Percentiles rank a stretch among this genome's conserved stretches.
These are phyloP conservation scores for Cladosporium colombiae DNA, from an alignment of 2,329 filamentous ascomycete genomes.

Conservation along the genomic window DNA sequence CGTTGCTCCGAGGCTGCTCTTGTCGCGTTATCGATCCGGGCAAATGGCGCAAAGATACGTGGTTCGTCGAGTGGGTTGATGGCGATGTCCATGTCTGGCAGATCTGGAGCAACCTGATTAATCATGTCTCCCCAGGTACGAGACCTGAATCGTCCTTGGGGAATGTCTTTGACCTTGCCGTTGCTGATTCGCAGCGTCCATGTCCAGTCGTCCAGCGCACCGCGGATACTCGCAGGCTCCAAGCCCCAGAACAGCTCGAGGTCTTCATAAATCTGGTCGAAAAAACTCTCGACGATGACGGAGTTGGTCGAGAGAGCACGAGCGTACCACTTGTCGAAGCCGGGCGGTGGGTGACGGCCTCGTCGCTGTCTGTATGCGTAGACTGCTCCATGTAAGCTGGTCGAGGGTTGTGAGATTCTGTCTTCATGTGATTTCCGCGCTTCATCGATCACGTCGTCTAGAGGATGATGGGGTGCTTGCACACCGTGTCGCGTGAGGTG, in stretches of 20 bases:
- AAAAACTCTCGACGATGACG: conserved; percentile 49
- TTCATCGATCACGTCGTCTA: conserved; percentile 11
- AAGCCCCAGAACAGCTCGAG: conserved; percentile 50
- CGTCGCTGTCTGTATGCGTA: conserved; percentile 42
- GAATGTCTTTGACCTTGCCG: conserved; percentile 34
- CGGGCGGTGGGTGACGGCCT: conserved; percentile 49
- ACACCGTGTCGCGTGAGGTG: not conserved
- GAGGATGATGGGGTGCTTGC: not conserved
- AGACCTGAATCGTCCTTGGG: conserved; percentile 5
- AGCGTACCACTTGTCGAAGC: conserved; percentile 48
- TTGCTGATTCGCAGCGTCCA: conserved; percentile 41
- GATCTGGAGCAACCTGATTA: conserved; percentile 35
- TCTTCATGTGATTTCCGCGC: not conserved
- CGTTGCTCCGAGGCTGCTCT: not conserved
- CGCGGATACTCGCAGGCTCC: conserved; percentile 40
- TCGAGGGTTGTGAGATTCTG: not conserved
- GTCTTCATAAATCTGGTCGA: conserved; percentile 51
- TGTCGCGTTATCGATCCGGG: conserved; percentile 50
- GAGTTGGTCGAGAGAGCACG: conserved; percentile 42
- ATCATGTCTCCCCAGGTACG: conserved; percentile 40
- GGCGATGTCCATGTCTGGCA: conserved; percentile 61
- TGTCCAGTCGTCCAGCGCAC: conserved; percentile 36
- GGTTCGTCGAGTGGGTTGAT: conserved; percentile 60
- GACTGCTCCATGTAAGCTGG: not conserved
- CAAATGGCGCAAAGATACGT: conserved; percentile 57